Conservation (phyloP, 257 asterid species). For the Solanum sitiens region DNA sequence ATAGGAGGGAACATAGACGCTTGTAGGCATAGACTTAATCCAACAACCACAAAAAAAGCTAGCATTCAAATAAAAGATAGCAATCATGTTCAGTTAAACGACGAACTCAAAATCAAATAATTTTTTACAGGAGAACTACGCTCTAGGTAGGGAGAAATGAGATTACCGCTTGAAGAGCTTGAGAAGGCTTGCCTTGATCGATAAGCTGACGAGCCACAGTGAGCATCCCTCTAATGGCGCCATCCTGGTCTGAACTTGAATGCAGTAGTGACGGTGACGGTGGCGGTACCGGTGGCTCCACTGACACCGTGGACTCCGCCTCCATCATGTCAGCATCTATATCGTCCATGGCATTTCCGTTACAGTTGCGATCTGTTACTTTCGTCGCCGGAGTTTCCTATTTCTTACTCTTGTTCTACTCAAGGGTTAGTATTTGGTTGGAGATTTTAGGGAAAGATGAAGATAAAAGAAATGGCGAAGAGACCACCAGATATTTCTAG, state of each 20-base stretch:
- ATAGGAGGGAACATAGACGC: too few relatives aligned
- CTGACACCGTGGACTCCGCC: constrained; percentile 22
- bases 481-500: constrained; percentile 36
- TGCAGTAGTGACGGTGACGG: constrained; percentile 5
- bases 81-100: background rate
- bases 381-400: background rate
- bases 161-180: constrained; percentile 84
- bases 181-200: constrained; percentile 69
- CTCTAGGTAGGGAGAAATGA: background rate
- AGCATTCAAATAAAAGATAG: too few relatives aligned
- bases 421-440: background rate
- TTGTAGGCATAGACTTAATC: too few relatives aligned
- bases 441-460: background rate
- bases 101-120: background rate
- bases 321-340: constrained; percentile 75
- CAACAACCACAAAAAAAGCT: too few relatives aligned
- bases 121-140: background rate
- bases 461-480: background rate
- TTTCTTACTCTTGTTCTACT: background rate
- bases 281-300: constrained; percentile 8
- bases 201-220: constrained; percentile 64
- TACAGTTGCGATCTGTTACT: background rate
- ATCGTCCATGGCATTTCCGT: constrained; percentile 48
- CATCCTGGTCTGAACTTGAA: constrained; percentile 24
- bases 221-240: constrained; percentile 41